phyloP scores from a whole-genome alignment of 2,329 filamentous ascomycete species.

The Bipolaris bicolor region DNA sequence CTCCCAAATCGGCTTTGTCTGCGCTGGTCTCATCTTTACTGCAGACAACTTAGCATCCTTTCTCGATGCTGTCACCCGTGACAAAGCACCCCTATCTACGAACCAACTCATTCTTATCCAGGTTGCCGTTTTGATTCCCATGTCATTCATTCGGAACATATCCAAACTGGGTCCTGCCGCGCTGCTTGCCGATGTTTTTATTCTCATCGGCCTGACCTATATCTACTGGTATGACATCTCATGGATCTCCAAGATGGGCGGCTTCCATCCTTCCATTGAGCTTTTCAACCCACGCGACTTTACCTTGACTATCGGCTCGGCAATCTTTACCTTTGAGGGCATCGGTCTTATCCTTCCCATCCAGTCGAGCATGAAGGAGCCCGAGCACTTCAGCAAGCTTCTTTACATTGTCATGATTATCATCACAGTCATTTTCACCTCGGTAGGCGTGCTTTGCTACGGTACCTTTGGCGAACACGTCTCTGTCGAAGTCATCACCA shows the following conservation, averaged over 20 bases:
- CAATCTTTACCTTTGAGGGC: slow-evolving; percentile 80
- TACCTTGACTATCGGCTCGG: slow-evolving; percentile 73
- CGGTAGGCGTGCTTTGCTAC: slow-evolving; percentile 75
- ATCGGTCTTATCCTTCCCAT: slow-evolving; percentile 79
- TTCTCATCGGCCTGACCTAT: slow-evolving; percentile 71
- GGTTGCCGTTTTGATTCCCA: slow-evolving; percentile 67
- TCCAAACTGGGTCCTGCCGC: slow-evolving; percentile 74
- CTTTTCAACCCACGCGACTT: slow-evolving; percentile 73
- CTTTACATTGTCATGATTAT: slow-evolving; percentile 73
- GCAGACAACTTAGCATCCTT: slow-evolving; percentile 76
- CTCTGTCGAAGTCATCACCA: slow-evolving; percentile 76
- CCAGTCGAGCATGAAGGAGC: slow-evolving; percentile 75
- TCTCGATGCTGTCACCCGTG: slow-evolving; percentile 64
- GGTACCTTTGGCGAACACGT: slow-evolving; percentile 73
- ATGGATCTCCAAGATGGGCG: slow-evolving; percentile 58
- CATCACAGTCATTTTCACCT: slow-evolving; percentile 75
- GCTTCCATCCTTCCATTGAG: slow-evolving; percentile 66
- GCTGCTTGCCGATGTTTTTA: slow-evolving; percentile 73
- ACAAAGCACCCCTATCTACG: slow-evolving; percentile 58
- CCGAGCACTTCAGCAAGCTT: slow-evolving; percentile 69
- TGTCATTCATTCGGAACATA: slow-evolving; percentile 75
- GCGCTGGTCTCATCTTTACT: slow-evolving; percentile 77
- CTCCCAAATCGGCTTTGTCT: slow-evolving; percentile 79
- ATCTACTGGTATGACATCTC: slow-evolving; percentile 75
- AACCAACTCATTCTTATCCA: slow-evolving; percentile 70